These are phyloP conservation scores for Crithidia mellificae DNA, from an alignment of 208 protist species.

Conservation along the genomic window DNA sequence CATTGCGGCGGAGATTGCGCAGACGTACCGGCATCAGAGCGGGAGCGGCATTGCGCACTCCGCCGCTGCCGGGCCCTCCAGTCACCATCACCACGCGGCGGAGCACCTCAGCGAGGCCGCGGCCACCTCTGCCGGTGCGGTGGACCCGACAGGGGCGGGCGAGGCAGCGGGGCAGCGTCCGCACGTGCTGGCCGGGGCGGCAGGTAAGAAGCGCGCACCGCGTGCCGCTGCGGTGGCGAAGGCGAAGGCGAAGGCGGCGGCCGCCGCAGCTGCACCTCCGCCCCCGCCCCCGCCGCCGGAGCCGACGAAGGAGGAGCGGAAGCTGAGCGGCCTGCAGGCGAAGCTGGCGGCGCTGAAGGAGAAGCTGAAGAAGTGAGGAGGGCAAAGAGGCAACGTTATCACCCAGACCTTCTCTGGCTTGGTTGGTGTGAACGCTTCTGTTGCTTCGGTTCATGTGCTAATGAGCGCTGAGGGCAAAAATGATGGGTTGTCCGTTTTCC, in stretches of 20 bases:
- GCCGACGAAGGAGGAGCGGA: constrained; percentile 79
- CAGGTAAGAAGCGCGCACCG: constrained; percentile 15
- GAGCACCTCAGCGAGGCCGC: background rate
- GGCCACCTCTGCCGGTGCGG: background rate
- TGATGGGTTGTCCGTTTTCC: no score
- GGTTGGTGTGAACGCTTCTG: background rate
- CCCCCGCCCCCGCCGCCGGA: constrained; percentile 43
- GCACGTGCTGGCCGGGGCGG: background rate
- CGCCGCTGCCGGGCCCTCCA: background rate
- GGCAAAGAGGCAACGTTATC: background rate
- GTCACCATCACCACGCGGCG: background rate
- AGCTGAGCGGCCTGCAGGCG: constrained; percentile 83
- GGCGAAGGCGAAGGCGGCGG: constrained; percentile 11
- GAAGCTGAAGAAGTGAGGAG: constrained; percentile 70
- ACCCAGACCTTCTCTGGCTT: background rate
- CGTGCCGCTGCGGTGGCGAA: constrained; percentile 13
- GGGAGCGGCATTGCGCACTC: constrained; percentile 1
- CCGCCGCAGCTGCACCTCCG: no score
- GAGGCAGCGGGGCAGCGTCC: background rate
- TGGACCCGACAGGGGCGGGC: background rate
- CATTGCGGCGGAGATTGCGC: constrained; percentile 68
- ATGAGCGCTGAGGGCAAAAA: no score
- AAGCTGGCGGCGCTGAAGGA: constrained; percentile 73
- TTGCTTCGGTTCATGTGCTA: no score
- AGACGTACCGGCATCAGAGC: constrained; percentile 39